A percentile compares a stretch with the other conserved stretches of the same genome.
These are phyloP conservation scores for Pseudonitzschia pungens DNA, from an alignment of 108 stramenopile species.

Conservation along the genomic window DNA sequence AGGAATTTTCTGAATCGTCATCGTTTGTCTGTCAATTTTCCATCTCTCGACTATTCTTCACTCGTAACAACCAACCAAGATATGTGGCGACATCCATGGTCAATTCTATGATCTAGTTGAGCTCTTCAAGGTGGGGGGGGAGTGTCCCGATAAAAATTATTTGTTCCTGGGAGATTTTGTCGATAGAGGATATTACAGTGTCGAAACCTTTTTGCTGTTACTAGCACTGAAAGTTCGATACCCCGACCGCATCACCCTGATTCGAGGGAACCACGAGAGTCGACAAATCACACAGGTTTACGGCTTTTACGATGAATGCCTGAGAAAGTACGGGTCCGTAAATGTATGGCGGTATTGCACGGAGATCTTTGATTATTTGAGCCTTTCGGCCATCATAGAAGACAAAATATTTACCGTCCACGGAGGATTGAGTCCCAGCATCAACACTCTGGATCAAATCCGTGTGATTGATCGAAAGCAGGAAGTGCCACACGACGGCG, in stretches of 20 bases:
- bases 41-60: no score
- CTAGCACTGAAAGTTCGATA: slow-evolving; percentile 97
- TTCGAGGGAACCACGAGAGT: slow-evolving; percentile 97
- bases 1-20: no score
- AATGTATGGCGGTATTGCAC: slow-evolving; percentile 99
- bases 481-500: slow-evolving; percentile 99
- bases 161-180: slow-evolving; percentile 99
- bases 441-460: slow-evolving; percentile 97
- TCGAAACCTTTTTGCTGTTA: slow-evolving; percentile 96
- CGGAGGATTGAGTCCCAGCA: slow-evolving; percentile 93
- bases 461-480: slow-evolving; percentile 98
- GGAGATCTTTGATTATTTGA: slow-evolving; percentile 97
- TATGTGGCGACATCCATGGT: slow-evolving; percentile 99
- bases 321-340: slow-evolving; percentile 96
- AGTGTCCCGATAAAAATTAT: slow-evolving; percentile 97
- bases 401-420: slow-evolving; percentile 97
- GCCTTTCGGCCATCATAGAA: slow-evolving; percentile 92
- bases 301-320: slow-evolving; percentile 99
- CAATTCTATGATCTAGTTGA: slow-evolving; percentile 99
- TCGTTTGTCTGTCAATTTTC: no score
- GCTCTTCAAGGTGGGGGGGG: slow-evolving; percentile 98
- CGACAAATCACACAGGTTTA: slow-evolving; percentile 99
- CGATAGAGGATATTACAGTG: slow-evolving; percentile 98
- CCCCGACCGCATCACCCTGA: slow-evolving; percentile 97
- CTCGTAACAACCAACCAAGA: slow-evolving; percentile 40